Percentiles rank a stretch among this genome's conserved stretches.
phyloP scores from a whole-genome alignment of 2,329 filamentous ascomycete genomes.

The Cladosporium sp. region DNA sequence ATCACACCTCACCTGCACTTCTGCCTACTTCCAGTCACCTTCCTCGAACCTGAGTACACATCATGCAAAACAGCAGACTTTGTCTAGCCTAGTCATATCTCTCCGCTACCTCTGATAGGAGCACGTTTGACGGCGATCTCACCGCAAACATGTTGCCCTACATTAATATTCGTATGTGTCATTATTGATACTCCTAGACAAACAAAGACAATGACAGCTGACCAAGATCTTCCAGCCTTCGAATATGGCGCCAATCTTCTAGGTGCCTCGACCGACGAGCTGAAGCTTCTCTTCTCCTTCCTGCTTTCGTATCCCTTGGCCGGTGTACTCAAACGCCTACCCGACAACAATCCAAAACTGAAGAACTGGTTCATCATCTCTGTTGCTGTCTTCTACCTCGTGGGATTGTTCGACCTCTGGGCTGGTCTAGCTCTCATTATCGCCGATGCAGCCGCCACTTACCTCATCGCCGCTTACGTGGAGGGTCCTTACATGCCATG shows the following conservation, averaged over 20 bases:
- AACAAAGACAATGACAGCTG: constrained; percentile 3
- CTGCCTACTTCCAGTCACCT: background rate
- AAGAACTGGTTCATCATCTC: constrained; percentile 92
- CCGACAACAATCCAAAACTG: constrained; percentile 76
- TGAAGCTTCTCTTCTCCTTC: constrained; percentile 91
- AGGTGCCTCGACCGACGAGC: constrained; percentile 66
- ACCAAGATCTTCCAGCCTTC: constrained; percentile 55
- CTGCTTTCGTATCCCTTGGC: constrained; percentile 90
- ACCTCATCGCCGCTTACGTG: constrained; percentile 79
- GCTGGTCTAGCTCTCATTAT: constrained; percentile 75
- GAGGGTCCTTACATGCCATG: constrained; percentile 95
- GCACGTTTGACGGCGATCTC: background rate
- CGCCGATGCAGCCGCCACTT: constrained; percentile 77
- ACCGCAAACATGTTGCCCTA: constrained; percentile 61
- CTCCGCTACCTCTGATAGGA: background rate
- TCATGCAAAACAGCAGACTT: background rate
- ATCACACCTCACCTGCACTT: background rate
- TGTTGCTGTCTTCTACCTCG: constrained; percentile 83
- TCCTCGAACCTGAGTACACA: background rate
- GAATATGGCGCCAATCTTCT: constrained; percentile 58
- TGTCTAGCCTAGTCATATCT: background rate
- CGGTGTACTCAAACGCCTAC: constrained; percentile 83
- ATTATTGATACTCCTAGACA: background rate
- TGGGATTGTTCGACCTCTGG: constrained; percentile 94
- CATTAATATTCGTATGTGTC: constrained; percentile 60